Conservation (phyloP, 2,329 filamentous ascomycete genomes). For the Ascochyta pisi region DNA sequence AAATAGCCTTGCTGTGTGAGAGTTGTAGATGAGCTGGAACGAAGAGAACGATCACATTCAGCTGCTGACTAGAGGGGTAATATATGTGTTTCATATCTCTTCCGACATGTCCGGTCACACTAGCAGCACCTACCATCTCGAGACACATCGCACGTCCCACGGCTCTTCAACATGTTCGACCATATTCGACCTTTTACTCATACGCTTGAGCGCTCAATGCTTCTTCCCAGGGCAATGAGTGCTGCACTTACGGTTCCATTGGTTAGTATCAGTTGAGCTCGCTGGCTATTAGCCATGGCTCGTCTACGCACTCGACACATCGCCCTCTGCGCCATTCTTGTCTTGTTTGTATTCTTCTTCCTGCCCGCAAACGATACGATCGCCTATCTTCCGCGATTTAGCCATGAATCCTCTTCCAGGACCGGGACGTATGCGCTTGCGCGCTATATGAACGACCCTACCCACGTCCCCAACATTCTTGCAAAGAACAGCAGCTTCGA, state of each 20-base stretch:
- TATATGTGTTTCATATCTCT: conserved; percentile 5
- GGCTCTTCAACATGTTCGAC: conserved; percentile 10
- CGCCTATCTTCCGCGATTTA: conserved; percentile 8
- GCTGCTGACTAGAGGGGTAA: neutral
- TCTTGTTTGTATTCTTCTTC: conserved; percentile 39
- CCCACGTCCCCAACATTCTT: conserved; percentile 29
- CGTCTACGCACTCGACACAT: conserved; percentile 40
- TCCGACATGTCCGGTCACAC: conserved; percentile 4
- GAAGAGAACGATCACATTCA: neutral
- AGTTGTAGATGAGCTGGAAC: neutral
- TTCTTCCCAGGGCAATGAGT: conserved; percentile 17
- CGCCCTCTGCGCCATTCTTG: conserved; percentile 30
- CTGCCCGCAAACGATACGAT: conserved; percentile 27
- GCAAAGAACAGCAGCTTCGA: conserved; percentile 39
- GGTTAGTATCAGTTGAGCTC: conserved; percentile 13
- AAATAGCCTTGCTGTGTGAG: neutral
- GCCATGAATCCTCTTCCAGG: conserved; percentile 16
- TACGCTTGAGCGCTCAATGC: neutral
- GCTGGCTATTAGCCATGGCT: conserved; percentile 30
- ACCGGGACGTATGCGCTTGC: conserved; percentile 33
- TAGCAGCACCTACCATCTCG: conserved; percentile 13
- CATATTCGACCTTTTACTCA: neutral
- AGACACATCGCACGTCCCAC: conserved; percentile 17
- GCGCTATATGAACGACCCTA: conserved; percentile 42
- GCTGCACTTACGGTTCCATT: conserved; percentile 2